Evolutionary conservation across 208 protist genomes (phyloP).

Genomic region (Trichomonas vaginalis): DNA sequence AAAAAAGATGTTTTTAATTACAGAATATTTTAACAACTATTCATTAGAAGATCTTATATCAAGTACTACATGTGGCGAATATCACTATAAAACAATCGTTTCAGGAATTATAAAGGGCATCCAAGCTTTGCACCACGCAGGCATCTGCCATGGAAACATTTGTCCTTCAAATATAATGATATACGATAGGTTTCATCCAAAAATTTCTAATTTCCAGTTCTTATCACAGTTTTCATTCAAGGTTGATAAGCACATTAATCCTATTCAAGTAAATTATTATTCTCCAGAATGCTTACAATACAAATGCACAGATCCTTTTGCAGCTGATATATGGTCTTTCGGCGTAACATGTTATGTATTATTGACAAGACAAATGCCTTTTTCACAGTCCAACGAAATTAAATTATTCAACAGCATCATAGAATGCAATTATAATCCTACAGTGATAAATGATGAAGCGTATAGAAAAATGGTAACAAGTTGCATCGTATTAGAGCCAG

Average conservation of each 20-base stretch:
- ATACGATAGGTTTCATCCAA: background rate
- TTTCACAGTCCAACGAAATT: background rate
- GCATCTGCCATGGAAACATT: background rate
- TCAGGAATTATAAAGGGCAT: background rate
- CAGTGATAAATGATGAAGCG: background rate
- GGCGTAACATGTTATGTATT: background rate
- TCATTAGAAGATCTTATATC: background rate
- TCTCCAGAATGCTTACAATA: background rate
- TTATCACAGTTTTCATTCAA: background rate
- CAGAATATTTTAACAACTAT: background rate
- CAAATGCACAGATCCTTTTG: background rate
- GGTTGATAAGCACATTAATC: background rate
- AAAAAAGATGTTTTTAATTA: background rate
- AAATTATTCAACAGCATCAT: background rate
- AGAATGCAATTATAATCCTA: background rate
- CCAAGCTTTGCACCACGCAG: background rate
- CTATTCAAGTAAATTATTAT: background rate
- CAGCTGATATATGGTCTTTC: background rate
- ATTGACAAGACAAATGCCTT: background rate
- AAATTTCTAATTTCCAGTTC: background rate
- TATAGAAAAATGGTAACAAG: background rate
- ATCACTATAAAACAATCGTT: background rate
- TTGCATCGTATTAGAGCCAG: background rate
- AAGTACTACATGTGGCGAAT: background rate
- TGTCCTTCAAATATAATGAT: background rate